Evolutionary conservation across 352 stramenopile species (phyloP), one percentile per base, ranked within the genome.

Genomic region (Globisporangium acanthophoron): DNA sequence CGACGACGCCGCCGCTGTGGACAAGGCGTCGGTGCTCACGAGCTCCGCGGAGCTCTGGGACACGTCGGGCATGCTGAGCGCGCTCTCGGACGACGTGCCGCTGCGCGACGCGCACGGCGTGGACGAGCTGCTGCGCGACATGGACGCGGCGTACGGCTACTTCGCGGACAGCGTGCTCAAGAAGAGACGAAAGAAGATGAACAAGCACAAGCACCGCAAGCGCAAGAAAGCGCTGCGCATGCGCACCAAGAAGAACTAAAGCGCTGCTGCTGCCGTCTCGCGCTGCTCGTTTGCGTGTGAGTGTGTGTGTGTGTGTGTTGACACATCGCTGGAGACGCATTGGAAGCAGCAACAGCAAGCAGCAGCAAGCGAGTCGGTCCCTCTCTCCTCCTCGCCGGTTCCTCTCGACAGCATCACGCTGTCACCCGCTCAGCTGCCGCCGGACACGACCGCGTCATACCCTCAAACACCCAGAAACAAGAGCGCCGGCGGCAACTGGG

Each of bases 151-250:
- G 54, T 61, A 75, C 66, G 81, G 79, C 44, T 91, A 91, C 70
- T 69, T 82, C 59, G 82, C 82, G 55, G 85, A 92, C 69, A 93
- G 81, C 59, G 87, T 96, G 59, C 66, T 94, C 59, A 92, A 92
- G 77, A 96, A 96, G 62, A 74, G 87, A 65, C 80, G 85, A 81
- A 94, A 94, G 80, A 94, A 94, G 74, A 96, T 96, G 87, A 96
- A 93, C 82, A 96, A 96, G 83, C 87, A 96, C 81, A 96, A 96
- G 81, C 80, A 92, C 70, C 80, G 82, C 52, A 96, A 96, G 85
- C 87, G 87, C 62, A 86, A 82, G 69, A 96, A 96, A 83, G 84
- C 83, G 62, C 59, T 72, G 71, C 85, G 87, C 60, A 91, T 93
- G 80, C 84, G 84, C 66, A 96, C 86, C 61, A 92, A 94, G 78